phyloP scores from a whole-genome alignment of 2,329 filamentous ascomycete species.

The Neocatenulostroma microsporum region DNA sequence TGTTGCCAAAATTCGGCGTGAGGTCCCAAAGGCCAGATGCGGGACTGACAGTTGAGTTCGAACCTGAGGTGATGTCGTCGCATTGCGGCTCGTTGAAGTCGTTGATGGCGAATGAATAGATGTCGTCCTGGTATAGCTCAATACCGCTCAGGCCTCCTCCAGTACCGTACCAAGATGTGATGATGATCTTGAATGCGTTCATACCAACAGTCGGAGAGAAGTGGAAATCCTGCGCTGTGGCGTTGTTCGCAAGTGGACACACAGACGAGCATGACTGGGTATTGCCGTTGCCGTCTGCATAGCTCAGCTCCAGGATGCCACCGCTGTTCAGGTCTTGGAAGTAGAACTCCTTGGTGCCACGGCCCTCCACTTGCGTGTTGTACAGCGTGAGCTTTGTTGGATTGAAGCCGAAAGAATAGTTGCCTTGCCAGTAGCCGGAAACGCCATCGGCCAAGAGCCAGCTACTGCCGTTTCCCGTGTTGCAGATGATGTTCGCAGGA shows the following conservation, averaged over 20 bases:
- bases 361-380: constrained; percentile 76
- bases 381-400: constrained; percentile 81
- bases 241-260: constrained; percentile 73
- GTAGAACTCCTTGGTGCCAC: constrained; percentile 76
- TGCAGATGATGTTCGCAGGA: constrained; percentile 76
- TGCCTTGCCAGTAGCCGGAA: constrained; percentile 74
- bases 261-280: constrained; percentile 67
- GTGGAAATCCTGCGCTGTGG: constrained; percentile 75
- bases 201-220: constrained; percentile 87
- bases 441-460: constrained; percentile 74
- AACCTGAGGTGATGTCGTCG: constrained; percentile 53
- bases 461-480: constrained; percentile 64
- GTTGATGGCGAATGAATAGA: constrained; percentile 66
- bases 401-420: constrained; percentile 73
- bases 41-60: constrained; percentile 55
- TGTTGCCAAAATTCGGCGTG: constrained; percentile 56
- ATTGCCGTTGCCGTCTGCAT: constrained; percentile 62
- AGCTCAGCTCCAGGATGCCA: constrained; percentile 95
- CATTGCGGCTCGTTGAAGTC: constrained; percentile 85
- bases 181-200: constrained; percentile 75
- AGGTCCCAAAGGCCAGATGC: constrained; percentile 62
- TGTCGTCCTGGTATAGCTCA: constrained; percentile 71
- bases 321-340: constrained; percentile 78
- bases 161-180: constrained; percentile 76
- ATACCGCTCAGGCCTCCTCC: constrained; percentile 82